phyloP scores from a whole-genome alignment of 148 eudicot genomes.

The Fallopia convolvulus region DNA sequence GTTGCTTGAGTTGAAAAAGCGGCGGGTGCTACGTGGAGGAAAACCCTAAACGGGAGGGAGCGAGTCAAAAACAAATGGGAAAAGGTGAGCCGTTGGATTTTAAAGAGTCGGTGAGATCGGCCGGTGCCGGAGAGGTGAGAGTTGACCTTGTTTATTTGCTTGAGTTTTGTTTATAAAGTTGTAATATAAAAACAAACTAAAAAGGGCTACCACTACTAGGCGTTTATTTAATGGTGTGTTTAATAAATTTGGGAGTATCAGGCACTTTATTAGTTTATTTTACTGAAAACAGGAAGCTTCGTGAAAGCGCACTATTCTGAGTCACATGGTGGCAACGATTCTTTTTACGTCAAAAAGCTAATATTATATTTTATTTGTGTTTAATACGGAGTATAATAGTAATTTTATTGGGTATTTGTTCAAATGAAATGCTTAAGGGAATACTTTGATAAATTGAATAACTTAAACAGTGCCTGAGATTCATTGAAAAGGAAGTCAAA shows the following conservation, averaged over 20 bases:
- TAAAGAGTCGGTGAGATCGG: not conserved
- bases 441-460: not conserved
- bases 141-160: not conserved
- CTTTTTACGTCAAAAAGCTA: not conserved
- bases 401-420: too few species aligned
- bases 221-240: not conserved
- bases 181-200: not conserved
- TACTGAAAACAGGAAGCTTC: not conserved
- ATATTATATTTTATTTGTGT: not conserved
- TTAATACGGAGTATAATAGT: not conserved
- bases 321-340: not conserved
- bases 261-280: not conserved
- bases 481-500: not conserved
- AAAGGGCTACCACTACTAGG: not conserved
- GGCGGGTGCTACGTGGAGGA: not conserved
- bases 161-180: not conserved
- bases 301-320: not conserved
- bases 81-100: not conserved
- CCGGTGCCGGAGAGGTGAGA: not conserved
- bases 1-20: not conserved
- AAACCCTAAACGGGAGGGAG: not conserved
- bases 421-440: too few species aligned
- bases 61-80: not conserved
- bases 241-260: too few species aligned
- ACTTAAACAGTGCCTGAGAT: not conserved